phyloP scores from a whole-genome alignment of 2,329 filamentous ascomycete genomes.

The Arthrobotrys pseudoclavata region DNA sequence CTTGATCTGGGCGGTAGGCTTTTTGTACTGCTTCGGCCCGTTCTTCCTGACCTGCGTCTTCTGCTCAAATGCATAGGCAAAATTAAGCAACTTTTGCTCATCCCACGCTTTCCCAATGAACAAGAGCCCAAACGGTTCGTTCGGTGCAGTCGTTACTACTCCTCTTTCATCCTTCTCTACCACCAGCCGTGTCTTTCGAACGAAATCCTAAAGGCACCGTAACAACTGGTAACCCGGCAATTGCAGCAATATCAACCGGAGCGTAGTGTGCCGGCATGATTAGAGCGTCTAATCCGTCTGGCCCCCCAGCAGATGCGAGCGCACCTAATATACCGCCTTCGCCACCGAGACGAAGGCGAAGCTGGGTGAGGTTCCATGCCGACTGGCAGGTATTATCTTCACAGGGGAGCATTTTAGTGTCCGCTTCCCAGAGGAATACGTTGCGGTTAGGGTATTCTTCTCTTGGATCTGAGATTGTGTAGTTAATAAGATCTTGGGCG shows the following conservation, averaged over 20 bases:
- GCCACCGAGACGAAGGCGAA: conserved; percentile 41
- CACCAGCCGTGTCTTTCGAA: conserved; percentile 8
- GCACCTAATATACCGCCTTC: conserved; percentile 50
- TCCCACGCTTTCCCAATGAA: conserved; percentile 45
- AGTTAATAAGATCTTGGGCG: conserved; percentile 38
- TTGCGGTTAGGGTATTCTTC: conserved; percentile 54
- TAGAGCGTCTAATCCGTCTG: conserved; percentile 40
- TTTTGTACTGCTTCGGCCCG: conserved; percentile 34
- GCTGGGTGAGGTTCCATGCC: conserved; percentile 37
- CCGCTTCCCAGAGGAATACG: conserved; percentile 40
- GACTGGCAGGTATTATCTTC: conserved; percentile 41
- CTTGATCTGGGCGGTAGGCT: conserved; percentile 29
- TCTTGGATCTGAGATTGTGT: conserved; percentile 28
- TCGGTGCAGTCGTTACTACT: conserved; percentile 32
- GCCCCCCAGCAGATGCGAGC: conserved; percentile 22
- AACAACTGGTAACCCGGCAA: conserved; percentile 43
- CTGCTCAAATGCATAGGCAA: conserved; percentile 53
- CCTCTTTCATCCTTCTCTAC: conserved; percentile 25
- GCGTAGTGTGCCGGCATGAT: conserved; percentile 35
- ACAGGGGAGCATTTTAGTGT: conserved; percentile 27
- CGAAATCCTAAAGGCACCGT: conserved; percentile 51
- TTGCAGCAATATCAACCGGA: conserved; percentile 37
- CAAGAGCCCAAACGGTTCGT: conserved; percentile 35
- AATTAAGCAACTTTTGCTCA: conserved; percentile 48
- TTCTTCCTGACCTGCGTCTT: conserved; percentile 47